phyloP scores from a whole-genome alignment of 768 basidiomycete species.

The Pulveroboletus sp. region DNA sequence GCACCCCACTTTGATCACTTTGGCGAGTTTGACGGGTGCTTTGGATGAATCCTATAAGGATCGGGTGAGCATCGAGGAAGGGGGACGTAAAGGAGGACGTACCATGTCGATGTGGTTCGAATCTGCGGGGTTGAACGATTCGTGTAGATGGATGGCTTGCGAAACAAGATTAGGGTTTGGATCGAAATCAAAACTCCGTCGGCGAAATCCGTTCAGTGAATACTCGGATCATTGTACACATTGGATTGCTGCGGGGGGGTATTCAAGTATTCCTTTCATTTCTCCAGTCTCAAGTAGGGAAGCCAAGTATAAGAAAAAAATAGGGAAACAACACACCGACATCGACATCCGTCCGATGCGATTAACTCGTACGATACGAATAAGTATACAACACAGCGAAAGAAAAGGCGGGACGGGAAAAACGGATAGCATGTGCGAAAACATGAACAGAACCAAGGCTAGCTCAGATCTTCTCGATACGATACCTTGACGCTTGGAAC shows the following conservation, averaged over 20 bases:
- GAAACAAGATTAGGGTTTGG: constrained; percentile 25
- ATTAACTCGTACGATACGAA: constrained; percentile 14
- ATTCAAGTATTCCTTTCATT: constrained; percentile 7
- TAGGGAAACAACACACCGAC: background rate
- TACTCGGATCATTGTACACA: no score
- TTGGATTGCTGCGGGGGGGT: no score
- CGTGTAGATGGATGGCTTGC: constrained; percentile 12
- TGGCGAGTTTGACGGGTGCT: constrained; percentile 94
- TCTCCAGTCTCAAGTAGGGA: background rate
- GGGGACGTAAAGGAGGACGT: constrained; percentile 1
- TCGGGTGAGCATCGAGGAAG: background rate
- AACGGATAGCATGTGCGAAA: constrained; percentile 17
- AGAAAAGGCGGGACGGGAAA: constrained; percentile 4
- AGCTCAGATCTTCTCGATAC: constrained; percentile 5
- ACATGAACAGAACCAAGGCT: constrained; percentile 9
- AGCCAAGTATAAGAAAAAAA: background rate
- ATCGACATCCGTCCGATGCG: constrained; percentile 5
- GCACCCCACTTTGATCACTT: constrained; percentile 99
- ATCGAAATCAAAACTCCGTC: constrained; percentile 12
- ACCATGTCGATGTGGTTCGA: constrained; percentile 21
- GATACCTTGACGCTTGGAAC: no score
- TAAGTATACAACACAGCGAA: constrained; percentile 18
- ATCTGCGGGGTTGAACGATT: constrained; percentile 1
- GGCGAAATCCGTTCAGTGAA: constrained; percentile 18
- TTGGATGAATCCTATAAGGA: constrained; percentile 70